Evolutionary conservation across 225 moss, liverwort and hornwort genomes (phyloP).

Genomic region (Thuidium tamariscinum): DNA sequence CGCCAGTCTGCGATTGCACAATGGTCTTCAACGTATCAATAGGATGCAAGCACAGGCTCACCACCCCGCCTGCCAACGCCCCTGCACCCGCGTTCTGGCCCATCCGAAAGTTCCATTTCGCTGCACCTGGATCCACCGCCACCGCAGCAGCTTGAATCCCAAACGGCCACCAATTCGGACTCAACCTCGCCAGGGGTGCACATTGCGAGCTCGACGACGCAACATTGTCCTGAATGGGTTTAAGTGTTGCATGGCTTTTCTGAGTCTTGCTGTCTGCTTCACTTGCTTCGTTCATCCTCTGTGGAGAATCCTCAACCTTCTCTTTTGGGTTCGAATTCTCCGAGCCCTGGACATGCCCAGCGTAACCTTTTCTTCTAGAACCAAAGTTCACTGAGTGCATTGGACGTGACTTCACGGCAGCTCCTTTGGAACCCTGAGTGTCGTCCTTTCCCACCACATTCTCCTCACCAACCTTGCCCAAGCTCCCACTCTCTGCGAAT

Average conservation of each 20-base stretch:
- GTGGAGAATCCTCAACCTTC: neutral
- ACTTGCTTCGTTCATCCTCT: neutral
- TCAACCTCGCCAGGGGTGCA: neutral
- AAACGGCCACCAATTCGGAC: constrained; percentile 8
- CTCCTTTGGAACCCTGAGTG: neutral
- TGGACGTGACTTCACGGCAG: neutral
- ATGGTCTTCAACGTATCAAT: constrained; percentile 52
- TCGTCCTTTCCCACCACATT: neutral
- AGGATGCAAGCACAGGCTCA: constrained; percentile 52
- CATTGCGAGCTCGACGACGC: neutral
- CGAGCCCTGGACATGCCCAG: neutral
- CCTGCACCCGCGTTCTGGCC: constrained; percentile 52
- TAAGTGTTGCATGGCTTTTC: neutral
- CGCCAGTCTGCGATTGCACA: constrained; percentile 47
- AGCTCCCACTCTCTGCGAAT: neutral
- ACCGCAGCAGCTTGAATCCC: constrained; percentile 2
- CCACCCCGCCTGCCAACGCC: constrained; percentile 42
- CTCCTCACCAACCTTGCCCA: neutral
- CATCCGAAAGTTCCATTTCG: constrained; percentile 51
- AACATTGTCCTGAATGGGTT: neutral
- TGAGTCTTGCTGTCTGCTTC: neutral
- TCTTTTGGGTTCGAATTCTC: neutral
- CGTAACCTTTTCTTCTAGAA: neutral
- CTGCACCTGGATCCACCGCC: neutral
- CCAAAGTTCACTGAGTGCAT: neutral